Base-by-base conservation (phyloP, 139 green algal species). In the Chlamydomonas sp. region DNA sequence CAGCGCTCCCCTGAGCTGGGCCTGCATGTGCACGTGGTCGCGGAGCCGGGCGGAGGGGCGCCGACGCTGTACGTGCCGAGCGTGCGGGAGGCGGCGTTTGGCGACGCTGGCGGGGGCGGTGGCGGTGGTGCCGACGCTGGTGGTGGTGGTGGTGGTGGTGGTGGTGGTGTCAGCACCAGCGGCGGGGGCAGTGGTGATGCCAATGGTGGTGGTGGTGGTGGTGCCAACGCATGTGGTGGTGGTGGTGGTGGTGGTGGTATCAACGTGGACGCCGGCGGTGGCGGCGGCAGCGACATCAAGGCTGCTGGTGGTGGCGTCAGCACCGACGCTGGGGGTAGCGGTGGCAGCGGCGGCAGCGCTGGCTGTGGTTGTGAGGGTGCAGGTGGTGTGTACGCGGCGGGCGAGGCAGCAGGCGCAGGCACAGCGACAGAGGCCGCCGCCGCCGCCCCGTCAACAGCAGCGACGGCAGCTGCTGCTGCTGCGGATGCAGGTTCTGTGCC, bases 1-100 rank as follows among this genome's bases (percentile, higher is more conserved):
- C n/a, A 8, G 20, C 59, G n/a, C n/a, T n/a, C n/a, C n/a, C n/a
- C n/a, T n/a, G 33, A 13, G 59, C 59, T 61, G 16, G n/a, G n/a
- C n/a, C n/a, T n/a, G n/a, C 13, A 30, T 10, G 59, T 66, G 31
- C 59, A 66, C 20, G 59, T 66, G 26, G 78, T 90, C 5, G 88
- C 79, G 29, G 79, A 87, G n/a, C 71, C 84, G 1, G 89, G 90
- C 2, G 90, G 88, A 1, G 90, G 88, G 26, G 90, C 89, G 13
- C 90, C 90, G 5, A 67, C 83, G 28, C 72, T 92, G 13, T 58
- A 79, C 47, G 58, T 76, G 3, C 13, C 31, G 3, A 13, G 65
- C 4, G 58, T 71, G n/a, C n/a, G n/a, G n/a, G n/a, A n/a, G n/a
- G n/a, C n/a, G n/a, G n/a, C n/a, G n/a, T n/a, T n/a, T n/a, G n/a